These are phyloP conservation scores for Penicillium daleae DNA, from an alignment of 495 filamentous ascomycete genomes.

Conservation along the genomic window DNA sequence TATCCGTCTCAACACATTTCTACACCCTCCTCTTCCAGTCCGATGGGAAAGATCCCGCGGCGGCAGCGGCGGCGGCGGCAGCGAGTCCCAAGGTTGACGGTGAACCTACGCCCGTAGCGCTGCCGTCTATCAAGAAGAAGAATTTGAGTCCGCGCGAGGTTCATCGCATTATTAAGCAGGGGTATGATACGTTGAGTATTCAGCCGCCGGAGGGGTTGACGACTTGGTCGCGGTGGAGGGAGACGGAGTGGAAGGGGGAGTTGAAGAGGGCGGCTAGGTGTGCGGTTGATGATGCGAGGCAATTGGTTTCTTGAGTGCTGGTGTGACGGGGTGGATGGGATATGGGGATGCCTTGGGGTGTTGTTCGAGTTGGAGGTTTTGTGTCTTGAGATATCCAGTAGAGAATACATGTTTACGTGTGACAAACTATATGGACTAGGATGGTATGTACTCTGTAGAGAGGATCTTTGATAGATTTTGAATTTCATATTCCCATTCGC, in stretches of 20 bases:
- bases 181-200: slow-evolving; percentile 91
- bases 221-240: slow-evolving; percentile 72
- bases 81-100: slow-evolving; percentile 31
- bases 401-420: slow-evolving; percentile 8
- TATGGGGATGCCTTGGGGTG: too few relatives aligned
- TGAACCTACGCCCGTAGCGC: slow-evolving; percentile 29
- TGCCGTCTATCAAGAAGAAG: slow-evolving; percentile 51
- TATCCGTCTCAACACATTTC: slow-evolving; percentile 86
- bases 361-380: neutral
- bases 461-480: neutral
- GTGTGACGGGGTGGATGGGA: neutral
- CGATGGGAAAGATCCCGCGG: slow-evolving; percentile 44
- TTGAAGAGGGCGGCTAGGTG: slow-evolving; percentile 84
- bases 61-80: slow-evolving; percentile 1
- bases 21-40: slow-evolving; percentile 75
- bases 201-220: slow-evolving; percentile 82
- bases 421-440: neutral
- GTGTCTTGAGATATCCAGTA: slow-evolving; percentile 20
- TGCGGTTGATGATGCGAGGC: slow-evolving; percentile 60
- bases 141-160: slow-evolving; percentile 83
- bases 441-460: neutral
- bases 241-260: slow-evolving; percentile 66
- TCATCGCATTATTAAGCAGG: slow-evolving; percentile 88
- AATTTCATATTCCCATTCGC: slow-evolving; percentile 6
- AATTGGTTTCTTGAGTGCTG: slow-evolving; percentile 38